Conservation (phyloP, 2,329 filamentous ascomycete species). For the Claviceps paspali region DNA sequence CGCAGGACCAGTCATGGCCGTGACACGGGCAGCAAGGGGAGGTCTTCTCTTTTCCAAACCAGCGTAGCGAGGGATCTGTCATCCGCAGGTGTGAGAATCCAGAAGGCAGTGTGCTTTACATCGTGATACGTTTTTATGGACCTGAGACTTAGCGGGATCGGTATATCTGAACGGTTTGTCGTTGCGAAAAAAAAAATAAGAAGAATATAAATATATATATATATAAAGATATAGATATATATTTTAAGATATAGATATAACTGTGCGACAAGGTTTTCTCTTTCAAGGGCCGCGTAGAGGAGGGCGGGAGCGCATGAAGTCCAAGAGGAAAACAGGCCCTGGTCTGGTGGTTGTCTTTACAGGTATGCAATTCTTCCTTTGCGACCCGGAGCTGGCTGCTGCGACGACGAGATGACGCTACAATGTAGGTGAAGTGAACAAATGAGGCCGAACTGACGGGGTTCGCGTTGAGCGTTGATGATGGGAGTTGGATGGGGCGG, state of each 20-base stretch:
- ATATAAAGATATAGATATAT: too few relatives aligned
- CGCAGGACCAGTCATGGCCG: conserved; percentile 6
- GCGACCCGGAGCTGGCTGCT: not conserved
- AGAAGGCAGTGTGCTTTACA: conserved; percentile 15
- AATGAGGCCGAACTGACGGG: too few relatives aligned
- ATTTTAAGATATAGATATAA: too few relatives aligned
- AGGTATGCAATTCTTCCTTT: not conserved
- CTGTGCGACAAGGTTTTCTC: too few relatives aligned
- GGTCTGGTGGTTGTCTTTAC: too few relatives aligned
- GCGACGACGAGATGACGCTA: not conserved
- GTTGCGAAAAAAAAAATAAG: not conserved
- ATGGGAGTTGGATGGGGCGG: too few relatives aligned
- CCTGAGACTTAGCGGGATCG: conserved; percentile 18
- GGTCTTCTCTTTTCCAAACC: conserved; percentile 6
- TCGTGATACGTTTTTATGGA: conserved; percentile 23
- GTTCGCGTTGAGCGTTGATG: too few relatives aligned
- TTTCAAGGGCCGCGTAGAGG: too few relatives aligned
- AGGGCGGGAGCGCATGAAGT: too few relatives aligned
- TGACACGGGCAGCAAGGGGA: not conserved
- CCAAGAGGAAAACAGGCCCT: too few relatives aligned
- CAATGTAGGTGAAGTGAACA: too few relatives aligned
- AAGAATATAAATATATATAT: too few relatives aligned
- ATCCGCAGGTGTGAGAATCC: conserved; percentile 24
- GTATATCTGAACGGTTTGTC: not conserved
- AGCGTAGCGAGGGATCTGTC: conserved; percentile 10